Evolutionary conservation across 2,329 filamentous ascomycete genomes (phyloP), one percentile per base, ranked within the genome.

Genomic region (Microdochium paspali): DNA sequence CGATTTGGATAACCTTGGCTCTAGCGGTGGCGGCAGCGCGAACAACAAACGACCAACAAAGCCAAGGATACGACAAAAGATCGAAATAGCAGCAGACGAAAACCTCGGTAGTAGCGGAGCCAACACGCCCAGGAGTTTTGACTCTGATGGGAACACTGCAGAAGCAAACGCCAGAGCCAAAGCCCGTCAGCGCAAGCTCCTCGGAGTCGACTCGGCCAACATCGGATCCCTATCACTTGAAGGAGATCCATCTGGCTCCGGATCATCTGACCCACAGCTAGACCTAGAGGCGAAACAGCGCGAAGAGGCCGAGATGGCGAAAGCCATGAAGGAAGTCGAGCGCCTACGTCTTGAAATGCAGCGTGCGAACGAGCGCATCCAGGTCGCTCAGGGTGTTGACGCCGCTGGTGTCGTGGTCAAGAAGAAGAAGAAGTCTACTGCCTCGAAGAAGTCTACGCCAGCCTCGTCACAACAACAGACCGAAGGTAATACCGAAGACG

Each of bases 261-360:
- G 35, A 5, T 40, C 35, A 21, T 20, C 35, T 4, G n/a, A n/a
- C n/a, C 12, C 18, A 40, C 35, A 21, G 4, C 35, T 40, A 3
- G 79, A 86, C 49, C 74, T 80, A 45, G 85, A 89, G 58, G 73
- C 74, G 46, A 79, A 84, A 53, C 78, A 84, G 60, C 79, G 78
- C 15, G 89, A 95, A 59, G 90, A 96, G 50, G 82, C 80, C 1
- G 90, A 96, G 66, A 95, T 96, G 88, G 82, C 80, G 42, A 82
- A 81, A 58, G 93, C 91, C 9, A 82, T 96, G 73, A 84, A 84
- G 62, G 87, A 96, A 63, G 87, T 98, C 3, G 91, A 97, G 69
- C 76, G 83, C 46, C 69, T 94, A 50, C 76, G 93, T 46, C 71
- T 96, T 48, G 88, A 95, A 66, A 95, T 97, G 90, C 87, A 90